These are phyloP conservation scores for Phialocephala subalpina DNA, from an alignment of 2,329 filamentous ascomycete genomes.

Conservation along the genomic window DNA sequence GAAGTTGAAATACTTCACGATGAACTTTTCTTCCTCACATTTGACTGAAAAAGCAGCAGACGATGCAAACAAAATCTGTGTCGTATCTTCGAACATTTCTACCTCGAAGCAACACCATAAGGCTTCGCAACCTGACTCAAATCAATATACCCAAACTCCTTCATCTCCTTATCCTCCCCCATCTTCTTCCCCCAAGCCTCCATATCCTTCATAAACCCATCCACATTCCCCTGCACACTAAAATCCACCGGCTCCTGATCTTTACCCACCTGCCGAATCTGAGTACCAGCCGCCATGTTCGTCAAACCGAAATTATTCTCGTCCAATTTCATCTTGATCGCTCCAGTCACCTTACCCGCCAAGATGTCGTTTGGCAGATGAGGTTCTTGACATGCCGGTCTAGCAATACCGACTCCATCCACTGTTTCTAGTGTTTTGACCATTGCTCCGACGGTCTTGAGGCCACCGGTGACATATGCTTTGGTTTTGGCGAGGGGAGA, in stretches of 20 bases:
- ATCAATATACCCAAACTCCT: slow-evolving; percentile 55
- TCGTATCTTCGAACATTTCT: background rate
- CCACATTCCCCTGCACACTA: slow-evolving; percentile 54
- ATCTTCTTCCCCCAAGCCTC: slow-evolving; percentile 51
- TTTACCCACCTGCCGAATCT: slow-evolving; percentile 55
- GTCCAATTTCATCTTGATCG: slow-evolving; percentile 55
- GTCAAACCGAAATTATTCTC: slow-evolving; percentile 57
- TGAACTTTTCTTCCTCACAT: too few relatives aligned
- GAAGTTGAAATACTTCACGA: too few relatives aligned
- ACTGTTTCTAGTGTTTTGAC: slow-evolving; percentile 55
- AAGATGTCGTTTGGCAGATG: slow-evolving; percentile 50
- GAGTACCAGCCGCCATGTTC: slow-evolving; percentile 36
- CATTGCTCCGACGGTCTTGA: slow-evolving; percentile 61
- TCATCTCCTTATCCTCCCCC: slow-evolving; percentile 47
- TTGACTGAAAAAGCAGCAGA: too few relatives aligned
- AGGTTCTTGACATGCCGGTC: slow-evolving; percentile 55
- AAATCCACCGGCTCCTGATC: slow-evolving; percentile 61
- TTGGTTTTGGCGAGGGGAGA: slow-evolving; percentile 53
- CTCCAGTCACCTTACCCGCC: slow-evolving; percentile 53
- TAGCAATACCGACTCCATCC: slow-evolving; percentile 58
- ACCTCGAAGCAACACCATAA: slow-evolving; percentile 21
- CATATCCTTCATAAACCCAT: slow-evolving; percentile 58
- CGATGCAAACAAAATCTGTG: too few relatives aligned
- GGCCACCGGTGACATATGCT: slow-evolving; percentile 67
- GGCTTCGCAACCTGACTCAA: slow-evolving; percentile 33